Evolutionary conservation across 371 early-diverging fungal species (phyloP).

Genomic region (Mortierella sp.): DNA sequence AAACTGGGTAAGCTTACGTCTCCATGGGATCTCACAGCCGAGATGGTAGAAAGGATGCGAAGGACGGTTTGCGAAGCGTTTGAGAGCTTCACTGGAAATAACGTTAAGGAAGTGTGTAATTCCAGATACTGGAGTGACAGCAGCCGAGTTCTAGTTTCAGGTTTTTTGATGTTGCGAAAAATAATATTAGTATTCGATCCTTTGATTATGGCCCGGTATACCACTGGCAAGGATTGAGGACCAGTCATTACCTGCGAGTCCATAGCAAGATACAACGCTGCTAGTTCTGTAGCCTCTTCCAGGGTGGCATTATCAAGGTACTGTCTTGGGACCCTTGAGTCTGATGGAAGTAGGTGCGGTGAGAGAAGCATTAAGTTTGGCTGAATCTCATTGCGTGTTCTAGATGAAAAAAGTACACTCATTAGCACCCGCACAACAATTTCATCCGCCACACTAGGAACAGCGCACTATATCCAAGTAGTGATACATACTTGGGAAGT

Average conservation of each 20-base stretch:
- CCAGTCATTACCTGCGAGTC: conserved; percentile 33
- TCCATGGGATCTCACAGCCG: conserved; percentile 44
- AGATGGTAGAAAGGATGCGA: conserved; percentile 49
- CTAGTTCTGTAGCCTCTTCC: conserved; percentile 40
- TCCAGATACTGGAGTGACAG: conserved; percentile 31
- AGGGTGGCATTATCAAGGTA: conserved; percentile 49
- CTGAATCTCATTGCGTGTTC: conserved; percentile 55
- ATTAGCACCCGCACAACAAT: background rate
- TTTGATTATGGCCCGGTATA: background rate
- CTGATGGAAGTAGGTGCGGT: background rate
- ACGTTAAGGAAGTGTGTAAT: conserved; percentile 31
- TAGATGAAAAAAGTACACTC: conserved; percentile 2
- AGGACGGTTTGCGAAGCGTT: conserved; percentile 23
- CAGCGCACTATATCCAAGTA: background rate
- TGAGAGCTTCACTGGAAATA: conserved; percentile 26
- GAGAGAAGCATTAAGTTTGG: conserved; percentile 37
- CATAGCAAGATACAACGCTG: conserved; percentile 40
- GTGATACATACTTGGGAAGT: conserved; percentile 40
- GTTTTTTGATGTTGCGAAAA: background rate
- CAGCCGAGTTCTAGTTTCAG: conserved; percentile 37
- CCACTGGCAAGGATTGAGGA: background rate
- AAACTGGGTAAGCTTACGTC: conserved; percentile 9
- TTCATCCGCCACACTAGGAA: background rate
- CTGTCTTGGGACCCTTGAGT: conserved; percentile 25
- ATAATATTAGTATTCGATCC: background rate